Evolutionary conservation across 1,139 yeast genomes (phyloP).

Genomic region (Blastobotrys capitulatus): DNA sequence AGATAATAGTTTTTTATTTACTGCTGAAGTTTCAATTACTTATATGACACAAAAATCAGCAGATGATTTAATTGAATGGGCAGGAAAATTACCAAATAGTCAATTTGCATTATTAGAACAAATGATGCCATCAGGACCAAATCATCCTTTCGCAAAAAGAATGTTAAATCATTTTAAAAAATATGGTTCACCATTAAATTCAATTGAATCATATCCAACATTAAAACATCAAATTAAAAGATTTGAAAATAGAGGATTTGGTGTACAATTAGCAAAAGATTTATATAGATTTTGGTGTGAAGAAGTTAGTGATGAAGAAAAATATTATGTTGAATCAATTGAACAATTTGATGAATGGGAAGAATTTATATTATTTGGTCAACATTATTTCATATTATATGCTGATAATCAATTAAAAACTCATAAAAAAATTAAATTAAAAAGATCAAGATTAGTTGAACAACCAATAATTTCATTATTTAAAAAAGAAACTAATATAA

Average conservation of each 20-base stretch:
- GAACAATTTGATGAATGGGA: constrained; percentile 84
- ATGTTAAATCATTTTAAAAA: constrained; percentile 71
- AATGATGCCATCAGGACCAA: constrained; percentile 55
- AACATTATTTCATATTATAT: constrained; percentile 66
- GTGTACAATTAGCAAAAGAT: constrained; percentile 48
- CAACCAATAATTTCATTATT: background rate
- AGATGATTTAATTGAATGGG: constrained; percentile 53
- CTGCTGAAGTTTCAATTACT: constrained; percentile 80
- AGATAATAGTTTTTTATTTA: constrained; percentile 47
- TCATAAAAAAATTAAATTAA: background rate
- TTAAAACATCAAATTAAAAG: constrained; percentile 46
- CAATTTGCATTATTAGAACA: constrained; percentile 71
- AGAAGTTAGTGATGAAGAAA: constrained; percentile 40
- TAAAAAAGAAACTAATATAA: background rate
- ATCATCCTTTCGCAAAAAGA: constrained; percentile 65
- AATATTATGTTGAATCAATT: constrained; percentile 41
- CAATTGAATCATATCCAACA: constrained; percentile 57
- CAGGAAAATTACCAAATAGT: constrained; percentile 45
- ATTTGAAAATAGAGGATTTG: constrained; percentile 45
- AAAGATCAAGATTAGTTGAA: background rate
- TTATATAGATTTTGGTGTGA: constrained; percentile 54
- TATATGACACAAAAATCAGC: constrained; percentile 70
- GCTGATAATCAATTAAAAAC: constrained; percentile 32
- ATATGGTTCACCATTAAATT: constrained; percentile 63
- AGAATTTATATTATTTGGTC: constrained; percentile 71